Evolutionary conservation across 2,329 filamentous ascomycete species (phyloP), one percentile per base, ranked within the genome.

Genomic region (Grosmannia huntii): DNA sequence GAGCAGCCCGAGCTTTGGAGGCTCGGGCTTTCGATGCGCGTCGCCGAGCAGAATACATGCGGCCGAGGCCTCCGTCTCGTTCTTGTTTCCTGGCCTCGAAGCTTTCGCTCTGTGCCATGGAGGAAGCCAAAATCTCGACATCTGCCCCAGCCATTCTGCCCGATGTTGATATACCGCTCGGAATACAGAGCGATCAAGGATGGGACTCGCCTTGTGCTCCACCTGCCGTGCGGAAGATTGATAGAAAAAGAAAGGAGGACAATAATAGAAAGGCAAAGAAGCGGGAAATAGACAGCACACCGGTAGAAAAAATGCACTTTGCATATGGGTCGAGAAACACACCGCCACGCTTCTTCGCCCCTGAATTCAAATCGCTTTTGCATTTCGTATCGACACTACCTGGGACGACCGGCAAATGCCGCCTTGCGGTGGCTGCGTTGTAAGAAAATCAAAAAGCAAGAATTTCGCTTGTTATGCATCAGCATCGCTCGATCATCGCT

Each of bases 161-260:
- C 46, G 16, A 54, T 59, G 54, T 64, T 74, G 62, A 77, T 86
- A 62, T 86, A 81, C 82, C 83, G 83, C 83, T 84, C 82, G 81
- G 82, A 85, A 85, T 86, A 86, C 83, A 85, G 80, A 85, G 82
- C 78, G 68, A 67, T 78, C 82, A 86, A 86, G 83, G 83, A 86
- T 82, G 74, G 75, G 69, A 83, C 83, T 85, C 81, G 80, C 83
- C 83, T 86, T 86, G 82, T 81, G 81, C 83, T 86, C 82, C 83
- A 86, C 83, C 83, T 82, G 81, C 81, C 82, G 80, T 83, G 83
- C 83, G 83, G 81, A 57, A 53, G 51, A 56, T 44, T 27, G 4
- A n/a, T 44, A 44, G 21, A 50, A 46, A 52, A 27, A 49, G 31
- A 50, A 51, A 33, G 9, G 31, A 33, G 31, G 54, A 36, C 55